Percentiles rank a stretch among this genome's conserved stretches.
Evolutionary conservation across 2,329 filamentous ascomycete species (phyloP).

Genomic region (Arachnopeziza araneosa): DNA sequence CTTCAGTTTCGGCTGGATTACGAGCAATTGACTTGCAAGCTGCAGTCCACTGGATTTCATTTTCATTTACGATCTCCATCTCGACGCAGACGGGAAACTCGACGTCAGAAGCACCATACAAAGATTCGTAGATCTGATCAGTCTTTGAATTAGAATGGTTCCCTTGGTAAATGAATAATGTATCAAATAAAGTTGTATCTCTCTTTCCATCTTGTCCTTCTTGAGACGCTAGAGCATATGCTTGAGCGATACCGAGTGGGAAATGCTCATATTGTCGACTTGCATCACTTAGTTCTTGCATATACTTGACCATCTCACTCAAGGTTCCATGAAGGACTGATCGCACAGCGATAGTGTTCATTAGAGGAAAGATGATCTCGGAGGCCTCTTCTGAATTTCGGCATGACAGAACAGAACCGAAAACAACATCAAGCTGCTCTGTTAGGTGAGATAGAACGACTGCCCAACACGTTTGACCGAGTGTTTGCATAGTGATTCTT

Average conservation of each 20-base stretch:
- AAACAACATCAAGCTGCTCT: slow-evolving; percentile 66
- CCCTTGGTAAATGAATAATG: slow-evolving; percentile 62
- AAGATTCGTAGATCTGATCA: slow-evolving; percentile 22
- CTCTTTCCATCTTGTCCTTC: slow-evolving; percentile 2
- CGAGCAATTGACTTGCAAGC: slow-evolving; percentile 59
- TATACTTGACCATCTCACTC: slow-evolving; percentile 60
- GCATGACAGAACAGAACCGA: slow-evolving; percentile 79
- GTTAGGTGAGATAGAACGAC: slow-evolving; percentile 60
- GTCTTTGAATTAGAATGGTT: slow-evolving; percentile 25
- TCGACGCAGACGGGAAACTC: slow-evolving; percentile 82
- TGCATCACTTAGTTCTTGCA: slow-evolving; percentile 63
- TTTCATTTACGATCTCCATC: slow-evolving; percentile 56
- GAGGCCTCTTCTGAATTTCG: slow-evolving; percentile 68
- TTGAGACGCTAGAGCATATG: slow-evolving; percentile 36
- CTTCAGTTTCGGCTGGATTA: slow-evolving; percentile 38
- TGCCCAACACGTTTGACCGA: slow-evolving; percentile 74
- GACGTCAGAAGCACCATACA: slow-evolving; percentile 54
- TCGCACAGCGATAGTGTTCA: slow-evolving; percentile 82
- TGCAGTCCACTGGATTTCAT: slow-evolving; percentile 59
- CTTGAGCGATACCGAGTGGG: slow-evolving; percentile 65
- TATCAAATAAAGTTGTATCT: slow-evolving; percentile 51
- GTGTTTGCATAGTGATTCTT: slow-evolving; percentile 67
- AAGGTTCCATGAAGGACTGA: slow-evolving; percentile 65
- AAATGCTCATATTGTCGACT: slow-evolving; percentile 71
- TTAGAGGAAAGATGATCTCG: slow-evolving; percentile 74